Base-by-base conservation (phyloP, 345 rosid species). In the Murraya koenigii region DNA sequence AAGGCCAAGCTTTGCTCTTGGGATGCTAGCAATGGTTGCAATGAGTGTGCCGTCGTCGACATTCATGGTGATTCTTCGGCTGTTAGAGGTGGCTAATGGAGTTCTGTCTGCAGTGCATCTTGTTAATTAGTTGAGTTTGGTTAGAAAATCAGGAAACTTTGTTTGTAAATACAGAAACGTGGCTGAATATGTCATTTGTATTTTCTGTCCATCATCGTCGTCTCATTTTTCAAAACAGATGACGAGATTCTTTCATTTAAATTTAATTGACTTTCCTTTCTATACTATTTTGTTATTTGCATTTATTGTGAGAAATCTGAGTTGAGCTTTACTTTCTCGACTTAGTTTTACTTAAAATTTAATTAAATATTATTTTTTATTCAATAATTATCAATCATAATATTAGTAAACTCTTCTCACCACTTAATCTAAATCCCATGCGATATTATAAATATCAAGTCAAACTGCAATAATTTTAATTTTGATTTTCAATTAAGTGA, bases 1-100 rank as follows among this genome's bases (percentile, higher is more conserved):
- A 8, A 80, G 93, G 55, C 89, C 93, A 7, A n/a, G 84, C 59
- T 80, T 88, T 63, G 93, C 79, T 66, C 60, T 89, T 19, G 88
- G 81, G 26, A 64, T 78, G 72, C 30, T 75, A 4, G 75, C 68
- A 36, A 35, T 84, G 35, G 41, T 86, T 22, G 60, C 65, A 22
- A 13, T 79, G 26, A 77, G 80, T 4, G 49, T 86, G 8, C 77
- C 84, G 0, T 44, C 82, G 8, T 75, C 88, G 9, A 65, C 75
- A 14, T 77, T 74, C 2, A 25, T 74, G 49, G n/a, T 75, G 39
- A 6, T 61, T 14, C 33, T 61, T 36, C 71, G 20, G 13, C 32
- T 73, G 49, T 22, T 59, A 32, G 83, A 71, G 77, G 47, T 47
- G 25, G 73, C 32, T 9, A 20, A 68, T 17, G 77, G 54, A n/a